Conservation (phyloP, 2,329 filamentous ascomycete genomes). For the Neoascochyta sp. region DNA sequence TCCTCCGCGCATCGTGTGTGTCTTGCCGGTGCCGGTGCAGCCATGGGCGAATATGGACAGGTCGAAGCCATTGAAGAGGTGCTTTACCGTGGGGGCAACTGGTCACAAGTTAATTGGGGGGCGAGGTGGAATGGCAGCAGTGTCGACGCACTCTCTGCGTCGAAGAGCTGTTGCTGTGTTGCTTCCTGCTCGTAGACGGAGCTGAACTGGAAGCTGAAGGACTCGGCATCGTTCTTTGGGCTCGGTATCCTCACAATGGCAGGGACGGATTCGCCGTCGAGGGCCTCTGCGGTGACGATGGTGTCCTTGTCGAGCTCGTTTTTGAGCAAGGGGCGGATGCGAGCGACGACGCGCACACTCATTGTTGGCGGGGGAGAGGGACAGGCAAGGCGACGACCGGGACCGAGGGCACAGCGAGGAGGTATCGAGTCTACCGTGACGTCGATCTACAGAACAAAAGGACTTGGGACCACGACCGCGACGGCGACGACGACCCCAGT, state of each 20-base stretch:
- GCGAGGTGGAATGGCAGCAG: conserved; percentile 1
- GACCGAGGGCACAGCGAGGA: conserved; percentile 8
- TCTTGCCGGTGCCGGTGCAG: conserved; percentile 90
- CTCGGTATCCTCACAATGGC: conserved; percentile 83
- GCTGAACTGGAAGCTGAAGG: conserved; percentile 93
- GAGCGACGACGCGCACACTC: conserved; percentile 81
- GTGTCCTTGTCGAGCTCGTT: conserved; percentile 83
- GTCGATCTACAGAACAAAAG: conserved; percentile 15
- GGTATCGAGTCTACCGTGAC: conserved; percentile 24
- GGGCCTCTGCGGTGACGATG: conserved; percentile 65
- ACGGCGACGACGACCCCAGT: conserved; percentile 11
- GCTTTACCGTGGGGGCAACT: conserved; percentile 88
- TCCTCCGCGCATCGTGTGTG: conserved; percentile 91
- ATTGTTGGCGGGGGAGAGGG: conserved; percentile 23
- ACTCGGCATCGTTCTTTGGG: conserved; percentile 85
- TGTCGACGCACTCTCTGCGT: conserved; percentile 67
- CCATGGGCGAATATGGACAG: conserved; percentile 85
- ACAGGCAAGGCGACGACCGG: conserved; percentile 4
- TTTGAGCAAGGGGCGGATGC: conserved; percentile 82
- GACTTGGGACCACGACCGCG: not conserved
- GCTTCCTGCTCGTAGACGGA: conserved; percentile 79
- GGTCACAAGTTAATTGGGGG: conserved; percentile 19
- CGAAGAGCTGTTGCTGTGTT: conserved; percentile 83
- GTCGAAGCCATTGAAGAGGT: conserved; percentile 76
- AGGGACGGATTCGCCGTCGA: conserved; percentile 41